A percentile compares a stretch with the other conserved stretches of the same genome.
Conservation (phyloP, 345 rosid species). For the Salix exigua region DNA sequence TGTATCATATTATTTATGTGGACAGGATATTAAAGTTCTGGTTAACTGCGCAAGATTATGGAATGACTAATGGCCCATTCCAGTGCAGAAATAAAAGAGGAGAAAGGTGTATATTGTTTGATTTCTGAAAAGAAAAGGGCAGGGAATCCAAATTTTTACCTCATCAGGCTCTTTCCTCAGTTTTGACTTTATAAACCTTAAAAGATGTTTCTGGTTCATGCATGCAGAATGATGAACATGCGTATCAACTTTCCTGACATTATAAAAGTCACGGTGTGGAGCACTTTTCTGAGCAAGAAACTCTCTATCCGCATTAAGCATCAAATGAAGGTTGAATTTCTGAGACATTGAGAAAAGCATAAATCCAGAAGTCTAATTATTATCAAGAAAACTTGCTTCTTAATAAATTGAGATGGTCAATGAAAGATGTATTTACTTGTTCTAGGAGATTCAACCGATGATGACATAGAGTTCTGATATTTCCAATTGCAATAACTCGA, state of each 20-base stretch:
- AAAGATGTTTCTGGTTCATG: conserved; percentile 98
- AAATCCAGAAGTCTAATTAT: conserved; percentile 14
- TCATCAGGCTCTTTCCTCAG: conserved; percentile 96
- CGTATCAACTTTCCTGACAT: conserved; percentile 97
- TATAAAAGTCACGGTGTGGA: conserved; percentile 98
- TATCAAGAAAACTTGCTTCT: conserved; percentile 6
- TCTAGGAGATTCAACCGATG: conserved; percentile 91
- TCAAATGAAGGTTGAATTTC: conserved; percentile 98
- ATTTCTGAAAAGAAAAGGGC: not conserved
- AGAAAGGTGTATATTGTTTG: not conserved
- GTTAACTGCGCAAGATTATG: not conserved
- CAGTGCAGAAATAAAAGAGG: not conserved
- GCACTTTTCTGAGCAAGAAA: conserved; percentile 99
- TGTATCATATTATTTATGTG: not conserved
- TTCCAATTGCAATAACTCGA: conserved; percentile 78
- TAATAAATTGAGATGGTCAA: not conserved
- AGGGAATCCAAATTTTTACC: conserved; percentile 38
- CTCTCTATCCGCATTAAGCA: conserved; percentile 96
- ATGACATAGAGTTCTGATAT: conserved; percentile 88
- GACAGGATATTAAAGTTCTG: not conserved
- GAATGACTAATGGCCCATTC: not conserved
- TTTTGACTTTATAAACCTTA: conserved; percentile 97
- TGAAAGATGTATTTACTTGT: conserved; percentile 47
- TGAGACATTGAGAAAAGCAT: conserved; percentile 26
- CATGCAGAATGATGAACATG: conserved; percentile 99